Evolutionary conservation across 2,329 filamentous ascomycete species (phyloP).

Genomic region (Thermothelomyces thermophilus): DNA sequence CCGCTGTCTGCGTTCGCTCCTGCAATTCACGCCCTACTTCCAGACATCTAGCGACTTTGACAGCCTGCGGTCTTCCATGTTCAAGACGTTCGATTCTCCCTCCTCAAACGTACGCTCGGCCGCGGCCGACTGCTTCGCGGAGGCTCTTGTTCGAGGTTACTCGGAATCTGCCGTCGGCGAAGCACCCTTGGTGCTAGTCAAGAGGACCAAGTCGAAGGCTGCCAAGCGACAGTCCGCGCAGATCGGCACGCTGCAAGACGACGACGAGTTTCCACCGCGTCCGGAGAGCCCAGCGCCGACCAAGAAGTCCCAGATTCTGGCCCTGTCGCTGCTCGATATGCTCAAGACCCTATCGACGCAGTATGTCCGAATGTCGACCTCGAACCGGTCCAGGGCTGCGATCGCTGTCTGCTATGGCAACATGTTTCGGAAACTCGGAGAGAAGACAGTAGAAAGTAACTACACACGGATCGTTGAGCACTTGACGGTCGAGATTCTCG

Average conservation of each 20-base stretch:
- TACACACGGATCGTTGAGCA: conserved; percentile 78
- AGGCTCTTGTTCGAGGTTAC: conserved; percentile 75
- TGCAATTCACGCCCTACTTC: conserved; percentile 71
- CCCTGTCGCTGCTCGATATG: conserved; percentile 70
- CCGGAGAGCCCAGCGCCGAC: conserved; percentile 66
- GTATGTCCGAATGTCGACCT: conserved; percentile 71
- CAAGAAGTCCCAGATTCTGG: conserved; percentile 66
- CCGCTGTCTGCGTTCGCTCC: conserved; percentile 67
- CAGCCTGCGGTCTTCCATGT: conserved; percentile 71
- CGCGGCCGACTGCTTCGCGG: conserved; percentile 76
- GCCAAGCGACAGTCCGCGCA: conserved; percentile 49
- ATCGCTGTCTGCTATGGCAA: conserved; percentile 83
- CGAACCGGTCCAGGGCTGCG: conserved; percentile 73
- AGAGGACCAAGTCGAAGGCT: conserved; percentile 58
- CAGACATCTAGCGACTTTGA: conserved; percentile 88
- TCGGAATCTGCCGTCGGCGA: conserved; percentile 50
- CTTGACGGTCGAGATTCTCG: conserved; percentile 72
- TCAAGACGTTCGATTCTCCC: conserved; percentile 78
- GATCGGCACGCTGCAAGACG: conserved; percentile 57
- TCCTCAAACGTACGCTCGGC: conserved; percentile 73
- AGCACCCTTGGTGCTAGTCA: conserved; percentile 52
- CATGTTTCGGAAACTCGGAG: conserved; percentile 70
- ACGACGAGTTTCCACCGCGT: conserved; percentile 61
- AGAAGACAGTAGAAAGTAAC: conserved; percentile 73
- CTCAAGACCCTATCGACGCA: conserved; percentile 72